Conservation (phyloP, 2,329 filamentous ascomycete genomes). For the Phyllosticta ampelicida region DNA sequence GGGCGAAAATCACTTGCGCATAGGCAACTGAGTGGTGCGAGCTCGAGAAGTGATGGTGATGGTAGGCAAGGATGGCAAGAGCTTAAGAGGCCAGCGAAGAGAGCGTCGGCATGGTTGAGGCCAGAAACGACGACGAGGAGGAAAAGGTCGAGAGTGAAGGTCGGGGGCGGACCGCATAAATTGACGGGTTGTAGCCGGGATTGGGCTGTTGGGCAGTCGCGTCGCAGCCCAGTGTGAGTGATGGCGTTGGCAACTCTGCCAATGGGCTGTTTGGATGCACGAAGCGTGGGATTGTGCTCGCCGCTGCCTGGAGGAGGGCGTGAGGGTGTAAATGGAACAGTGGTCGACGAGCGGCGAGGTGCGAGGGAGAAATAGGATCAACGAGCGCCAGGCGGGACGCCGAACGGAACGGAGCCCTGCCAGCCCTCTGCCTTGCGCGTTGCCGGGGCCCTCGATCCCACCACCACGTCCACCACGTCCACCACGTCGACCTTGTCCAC, state of each 20-base stretch:
- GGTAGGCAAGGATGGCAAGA: not conserved
- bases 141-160: not conserved
- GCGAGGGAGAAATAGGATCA: not conserved
- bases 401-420: too few relatives aligned
- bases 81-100: not conserved
- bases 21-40: not conserved
- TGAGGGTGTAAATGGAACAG: not conserved
- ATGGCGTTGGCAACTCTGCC: not conserved
- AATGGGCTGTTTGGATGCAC: not conserved
- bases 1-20: slow-evolving; percentile 1
- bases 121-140: not conserved
- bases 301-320: not conserved
- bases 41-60: not conserved
- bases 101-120: not conserved
- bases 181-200: not conserved
- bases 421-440: not conserved
- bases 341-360: not conserved
- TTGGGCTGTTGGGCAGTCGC: not conserved
- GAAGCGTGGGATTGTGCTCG: not conserved
- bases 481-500: not conserved
- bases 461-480: not conserved
- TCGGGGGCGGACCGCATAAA: not conserved
- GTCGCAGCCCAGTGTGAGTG: not conserved
- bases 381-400: not conserved
- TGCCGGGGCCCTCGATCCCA: not conserved